Evolutionary conservation across 371 early-diverging fungal genomes (phyloP).

Genomic region (Mucor lusitanicus): DNA sequence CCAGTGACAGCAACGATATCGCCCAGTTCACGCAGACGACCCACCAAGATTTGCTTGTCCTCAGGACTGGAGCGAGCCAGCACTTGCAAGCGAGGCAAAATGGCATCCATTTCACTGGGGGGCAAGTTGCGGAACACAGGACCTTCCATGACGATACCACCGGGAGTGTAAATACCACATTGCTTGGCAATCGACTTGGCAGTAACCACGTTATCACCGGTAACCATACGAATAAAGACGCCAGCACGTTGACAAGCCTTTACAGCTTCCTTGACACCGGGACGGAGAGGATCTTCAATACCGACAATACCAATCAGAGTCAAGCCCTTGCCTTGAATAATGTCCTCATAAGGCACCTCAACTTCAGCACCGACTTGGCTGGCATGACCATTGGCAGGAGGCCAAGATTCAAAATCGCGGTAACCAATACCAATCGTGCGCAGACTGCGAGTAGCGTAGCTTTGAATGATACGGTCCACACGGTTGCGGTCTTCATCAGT

Average conservation of each 20-base stretch:
- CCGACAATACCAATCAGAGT: constrained; percentile 61
- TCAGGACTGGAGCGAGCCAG: constrained; percentile 72
- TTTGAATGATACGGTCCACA: constrained; percentile 58
- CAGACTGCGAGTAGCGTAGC: constrained; percentile 60
- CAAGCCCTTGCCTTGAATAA: constrained; percentile 44
- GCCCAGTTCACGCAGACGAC: constrained; percentile 58
- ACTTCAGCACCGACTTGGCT: constrained; percentile 18
- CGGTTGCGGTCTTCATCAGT: constrained; percentile 44
- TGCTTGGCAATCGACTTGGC: constrained; percentile 72
- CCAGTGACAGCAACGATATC: constrained; percentile 81
- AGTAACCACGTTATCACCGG: constrained; percentile 73
- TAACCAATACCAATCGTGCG: constrained; percentile 73
- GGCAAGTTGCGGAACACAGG: constrained; percentile 61
- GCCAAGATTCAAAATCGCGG: constrained; percentile 62
- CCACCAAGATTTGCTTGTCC: constrained; percentile 70
- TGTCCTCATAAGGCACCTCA: constrained; percentile 54
- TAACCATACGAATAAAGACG: constrained; percentile 80
- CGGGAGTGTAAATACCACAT: constrained; percentile 63
- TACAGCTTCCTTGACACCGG: constrained; percentile 69
- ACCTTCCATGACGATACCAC: constrained; percentile 70
- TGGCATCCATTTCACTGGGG: constrained; percentile 55
- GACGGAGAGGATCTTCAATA: constrained; percentile 74
- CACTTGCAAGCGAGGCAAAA: constrained; percentile 67
- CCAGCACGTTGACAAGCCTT: constrained; percentile 69
- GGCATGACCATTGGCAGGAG: constrained; percentile 45